Evolutionary conservation across 2,329 filamentous ascomycete genomes (phyloP).

Genomic region (Aureobasidium sp.): DNA sequence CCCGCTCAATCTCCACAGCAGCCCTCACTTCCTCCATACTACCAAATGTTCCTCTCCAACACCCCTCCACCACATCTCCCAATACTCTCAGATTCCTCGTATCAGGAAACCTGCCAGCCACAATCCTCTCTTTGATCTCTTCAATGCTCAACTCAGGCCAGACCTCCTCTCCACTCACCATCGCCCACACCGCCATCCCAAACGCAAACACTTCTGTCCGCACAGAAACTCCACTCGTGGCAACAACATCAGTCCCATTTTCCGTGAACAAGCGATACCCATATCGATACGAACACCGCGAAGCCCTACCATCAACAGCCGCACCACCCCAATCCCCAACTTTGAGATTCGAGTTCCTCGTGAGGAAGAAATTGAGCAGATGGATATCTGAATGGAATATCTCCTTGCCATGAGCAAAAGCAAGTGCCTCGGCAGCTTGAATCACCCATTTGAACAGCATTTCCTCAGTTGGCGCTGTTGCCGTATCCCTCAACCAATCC

Average conservation of each 20-base stretch:
- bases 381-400: constrained; percentile 13
- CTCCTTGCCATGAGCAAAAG: constrained; percentile 5
- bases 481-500: neutral
- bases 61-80: neutral
- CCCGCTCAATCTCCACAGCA: neutral
- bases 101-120: neutral
- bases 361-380: constrained; percentile 14
- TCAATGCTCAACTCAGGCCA: neutral
- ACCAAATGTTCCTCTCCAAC: neutral
- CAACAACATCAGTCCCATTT: neutral
- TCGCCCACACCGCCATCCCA: neutral
- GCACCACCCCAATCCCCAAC: constrained; percentile 16
- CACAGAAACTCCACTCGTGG: neutral
- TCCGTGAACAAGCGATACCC: neutral
- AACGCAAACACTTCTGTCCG: neutral
- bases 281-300: neutral
- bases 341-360: constrained; percentile 11
- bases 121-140: neutral
- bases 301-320: constrained; percentile 10
- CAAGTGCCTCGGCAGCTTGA: constrained; percentile 10
- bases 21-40: neutral
- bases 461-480: neutral
- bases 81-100: neutral
- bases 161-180: neutral
- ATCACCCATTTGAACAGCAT: constrained; percentile 4